Evolutionary conservation across 148 eudicot species (phyloP).

Genomic region (Spergularia marina): DNA sequence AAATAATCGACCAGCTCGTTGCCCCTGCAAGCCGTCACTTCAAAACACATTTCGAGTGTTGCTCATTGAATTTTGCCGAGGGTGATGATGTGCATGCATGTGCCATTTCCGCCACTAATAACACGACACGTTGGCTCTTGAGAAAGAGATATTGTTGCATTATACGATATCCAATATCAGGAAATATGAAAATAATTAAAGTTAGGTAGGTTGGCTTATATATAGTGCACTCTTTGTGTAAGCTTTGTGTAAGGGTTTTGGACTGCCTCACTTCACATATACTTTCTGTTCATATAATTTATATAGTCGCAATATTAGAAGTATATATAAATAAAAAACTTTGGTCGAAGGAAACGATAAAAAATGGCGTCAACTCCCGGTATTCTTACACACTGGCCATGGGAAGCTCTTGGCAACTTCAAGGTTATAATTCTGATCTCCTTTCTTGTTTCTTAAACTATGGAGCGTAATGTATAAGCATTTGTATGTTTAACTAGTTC

Average conservation of each 20-base stretch:
- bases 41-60: slow-evolving; percentile 9
- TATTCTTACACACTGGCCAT: slow-evolving; percentile 59
- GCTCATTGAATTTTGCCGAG: slow-evolving; percentile 10
- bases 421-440: slow-evolving; percentile 32
- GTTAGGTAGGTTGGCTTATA: slow-evolving; percentile 3
- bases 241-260: background rate
- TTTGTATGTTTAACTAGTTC: background rate
- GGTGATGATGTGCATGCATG: background rate
- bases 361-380: slow-evolving; percentile 58
- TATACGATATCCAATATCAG: too few species aligned
- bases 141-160: background rate
- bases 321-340: background rate
- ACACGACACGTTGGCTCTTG: background rate
- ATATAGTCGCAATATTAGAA: background rate
- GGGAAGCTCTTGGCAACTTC: slow-evolving; percentile 54
- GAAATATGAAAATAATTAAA: background rate
- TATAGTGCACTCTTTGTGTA: background rate
- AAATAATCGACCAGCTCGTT: slow-evolving; percentile 1
- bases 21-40: background rate
- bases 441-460: background rate
- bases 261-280: background rate
- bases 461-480: background rate
- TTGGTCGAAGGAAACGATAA: background rate
- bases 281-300: background rate
- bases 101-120: background rate